Conservation (phyloP, 2,329 filamentous ascomycete genomes). For the Botryotinia globosa region DNA sequence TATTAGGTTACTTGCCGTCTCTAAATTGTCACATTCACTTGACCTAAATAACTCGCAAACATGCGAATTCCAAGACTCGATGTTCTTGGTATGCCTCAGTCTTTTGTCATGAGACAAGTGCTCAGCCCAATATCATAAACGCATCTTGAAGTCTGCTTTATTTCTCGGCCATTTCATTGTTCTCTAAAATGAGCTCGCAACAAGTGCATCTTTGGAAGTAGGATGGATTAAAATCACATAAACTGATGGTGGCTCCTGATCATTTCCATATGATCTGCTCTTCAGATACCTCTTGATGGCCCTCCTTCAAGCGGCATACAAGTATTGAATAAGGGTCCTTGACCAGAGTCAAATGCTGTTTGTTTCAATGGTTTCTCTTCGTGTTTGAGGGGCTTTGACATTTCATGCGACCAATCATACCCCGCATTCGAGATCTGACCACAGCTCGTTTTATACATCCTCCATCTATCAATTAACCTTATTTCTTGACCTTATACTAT, state of each 20-base stretch:
- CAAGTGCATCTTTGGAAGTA: background rate
- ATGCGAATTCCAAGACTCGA: background rate
- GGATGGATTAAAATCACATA: background rate
- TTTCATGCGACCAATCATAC: slow-evolving; percentile 1
- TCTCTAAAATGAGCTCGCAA: background rate
- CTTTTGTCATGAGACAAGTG: background rate
- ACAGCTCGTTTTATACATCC: slow-evolving; percentile 7
- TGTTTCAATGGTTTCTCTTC: slow-evolving; percentile 1
- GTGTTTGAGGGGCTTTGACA: slow-evolving; percentile 14
- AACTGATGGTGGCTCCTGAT: background rate
- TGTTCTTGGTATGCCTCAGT: background rate
- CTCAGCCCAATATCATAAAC: background rate
- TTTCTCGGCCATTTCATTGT: background rate
- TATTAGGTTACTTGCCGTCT: background rate
- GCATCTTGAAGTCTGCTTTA: background rate
- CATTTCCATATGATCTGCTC: background rate
- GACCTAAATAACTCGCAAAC: background rate
- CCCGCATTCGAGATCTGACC: background rate
- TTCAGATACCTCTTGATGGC: background rate
- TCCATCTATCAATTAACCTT: slow-evolving; percentile 11
- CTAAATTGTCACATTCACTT: background rate
- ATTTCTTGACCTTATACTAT: background rate
- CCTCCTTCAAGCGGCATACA: background rate
- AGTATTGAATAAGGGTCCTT: background rate
- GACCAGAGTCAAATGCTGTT: background rate